Conservation (phyloP, 2,329 filamentous ascomycete genomes). For the Fusarium sterilihyphosum region DNA sequence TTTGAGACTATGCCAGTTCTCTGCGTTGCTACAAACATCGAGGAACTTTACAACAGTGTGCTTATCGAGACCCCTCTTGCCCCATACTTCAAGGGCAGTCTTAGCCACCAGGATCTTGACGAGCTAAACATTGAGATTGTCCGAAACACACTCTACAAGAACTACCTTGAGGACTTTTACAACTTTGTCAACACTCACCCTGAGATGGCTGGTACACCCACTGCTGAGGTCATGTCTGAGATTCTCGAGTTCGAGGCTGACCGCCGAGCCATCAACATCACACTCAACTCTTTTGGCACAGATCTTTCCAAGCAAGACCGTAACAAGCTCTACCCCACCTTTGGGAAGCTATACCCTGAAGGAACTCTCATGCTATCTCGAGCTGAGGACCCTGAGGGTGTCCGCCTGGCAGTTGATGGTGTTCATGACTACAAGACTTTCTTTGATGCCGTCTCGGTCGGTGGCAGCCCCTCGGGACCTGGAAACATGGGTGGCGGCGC, state of each 20-base stretch:
- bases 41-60: conserved; percentile 98
- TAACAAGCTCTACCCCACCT: conserved; percentile 94
- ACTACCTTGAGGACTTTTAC: conserved; percentile 98
- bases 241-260: conserved; percentile 97
- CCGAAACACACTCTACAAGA: conserved; percentile 98
- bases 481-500: conserved; percentile 87
- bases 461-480: conserved; percentile 74
- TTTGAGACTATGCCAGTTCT: conserved; percentile 99
- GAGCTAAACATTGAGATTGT: conserved; percentile 99
- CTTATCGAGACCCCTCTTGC: conserved; percentile 96
- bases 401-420: conserved; percentile 91
- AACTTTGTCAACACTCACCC: conserved; percentile 90
- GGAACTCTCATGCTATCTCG: conserved; percentile 94
- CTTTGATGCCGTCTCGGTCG: conserved; percentile 89
- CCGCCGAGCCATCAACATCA: conserved; percentile 97
- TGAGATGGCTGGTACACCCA: conserved; percentile 88
- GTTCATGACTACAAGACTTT: conserved; percentile 94
- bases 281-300: conserved; percentile 97
- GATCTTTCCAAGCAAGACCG: conserved; percentile 93
- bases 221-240: conserved; percentile 93
- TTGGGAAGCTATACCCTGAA: conserved; percentile 92
- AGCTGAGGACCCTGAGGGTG: conserved; percentile 94
- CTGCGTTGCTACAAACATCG: conserved; percentile 97
- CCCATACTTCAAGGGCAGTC: conserved; percentile 95
- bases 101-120: conserved; percentile 96